Percentiles rank a stretch among this genome's conserved stretches.
Conservation (phyloP, 176 grass and related monocot genomes). For the Cenchrus americanus region DNA sequence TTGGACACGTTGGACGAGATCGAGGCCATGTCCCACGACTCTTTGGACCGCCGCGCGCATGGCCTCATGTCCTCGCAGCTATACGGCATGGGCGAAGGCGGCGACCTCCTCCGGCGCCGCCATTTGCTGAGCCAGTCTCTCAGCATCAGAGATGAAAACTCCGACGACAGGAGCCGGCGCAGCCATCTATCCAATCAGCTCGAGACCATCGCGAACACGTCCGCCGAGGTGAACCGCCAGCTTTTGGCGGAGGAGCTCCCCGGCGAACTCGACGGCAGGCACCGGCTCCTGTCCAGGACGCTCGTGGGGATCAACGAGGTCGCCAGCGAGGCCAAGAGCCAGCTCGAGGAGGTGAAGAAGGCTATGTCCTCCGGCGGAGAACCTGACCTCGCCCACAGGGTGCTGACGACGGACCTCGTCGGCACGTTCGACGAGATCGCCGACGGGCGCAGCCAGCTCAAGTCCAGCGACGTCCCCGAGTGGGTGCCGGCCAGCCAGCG, state of each 20-base stretch:
- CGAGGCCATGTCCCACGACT: slow-evolving; percentile 39
- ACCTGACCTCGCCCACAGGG: slow-evolving; percentile 21
- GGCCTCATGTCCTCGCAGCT: neutral
- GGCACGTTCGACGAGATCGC: slow-evolving; percentile 52
- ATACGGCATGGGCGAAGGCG: neutral
- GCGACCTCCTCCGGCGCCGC: neutral
- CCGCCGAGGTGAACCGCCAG: slow-evolving; percentile 36
- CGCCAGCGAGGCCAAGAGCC: slow-evolving; percentile 40
- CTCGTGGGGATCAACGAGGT: slow-evolving; percentile 23
- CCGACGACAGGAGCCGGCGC: neutral
- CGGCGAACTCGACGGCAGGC: slow-evolving; percentile 27
- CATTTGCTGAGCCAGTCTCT: neutral
- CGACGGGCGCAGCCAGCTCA: neutral
- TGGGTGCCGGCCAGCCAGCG: slow-evolving; percentile 64
- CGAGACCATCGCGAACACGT: slow-evolving; percentile 42
- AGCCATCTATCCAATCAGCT: slow-evolving; percentile 17
- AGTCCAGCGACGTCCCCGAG: slow-evolving; percentile 29
- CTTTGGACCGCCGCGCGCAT: slow-evolving; percentile 13
- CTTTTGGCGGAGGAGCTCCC: slow-evolving; percentile 43
- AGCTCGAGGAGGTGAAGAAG: slow-evolving; percentile 33
- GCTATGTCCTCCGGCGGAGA: no score
- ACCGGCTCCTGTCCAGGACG: slow-evolving; percentile 27
- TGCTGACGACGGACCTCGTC: slow-evolving; percentile 21
- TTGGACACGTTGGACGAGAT: slow-evolving; percentile 47
- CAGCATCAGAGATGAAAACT: no score